These are phyloP conservation scores for Pyrenula massariospora DNA, from an alignment of 495 filamentous ascomycete genomes.

Conservation along the genomic window DNA sequence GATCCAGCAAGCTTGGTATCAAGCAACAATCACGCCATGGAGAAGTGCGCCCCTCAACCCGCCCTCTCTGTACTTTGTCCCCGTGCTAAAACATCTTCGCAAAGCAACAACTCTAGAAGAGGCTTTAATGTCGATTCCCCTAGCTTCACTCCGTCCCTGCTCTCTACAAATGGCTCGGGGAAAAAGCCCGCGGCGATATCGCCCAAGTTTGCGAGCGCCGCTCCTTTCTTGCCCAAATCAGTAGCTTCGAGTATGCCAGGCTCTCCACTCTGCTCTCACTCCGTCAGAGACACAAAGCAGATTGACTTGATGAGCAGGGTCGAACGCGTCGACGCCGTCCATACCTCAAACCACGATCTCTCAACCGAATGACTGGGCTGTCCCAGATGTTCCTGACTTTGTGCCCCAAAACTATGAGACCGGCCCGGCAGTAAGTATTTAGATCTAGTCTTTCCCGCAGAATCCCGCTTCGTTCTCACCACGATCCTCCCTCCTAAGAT, in stretches of 20 bases:
- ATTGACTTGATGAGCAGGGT: conserved; percentile 19
- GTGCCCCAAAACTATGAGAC: conserved; percentile 65
- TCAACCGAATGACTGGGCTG: conserved; percentile 32
- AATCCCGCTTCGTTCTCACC: not conserved
- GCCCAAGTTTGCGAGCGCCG: conserved; percentile 79
- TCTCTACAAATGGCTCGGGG: conserved; percentile 38
- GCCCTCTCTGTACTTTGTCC: not conserved
- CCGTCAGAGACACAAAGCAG: conserved; percentile 10
- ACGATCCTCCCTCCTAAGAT: too few relatives aligned
- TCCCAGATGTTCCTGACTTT: conserved; percentile 63
- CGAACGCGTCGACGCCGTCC: conserved; percentile 33
- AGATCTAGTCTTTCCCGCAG: too few relatives aligned
- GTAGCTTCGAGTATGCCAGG: conserved; percentile 26
- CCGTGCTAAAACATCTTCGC: conserved; percentile 1
- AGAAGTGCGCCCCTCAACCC: conserved; percentile 6
- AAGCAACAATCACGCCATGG: conserved; percentile 48
- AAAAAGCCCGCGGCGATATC: conserved; percentile 65
- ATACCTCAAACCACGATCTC: conserved; percentile 22
- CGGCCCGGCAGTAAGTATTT: conserved; percentile 49
- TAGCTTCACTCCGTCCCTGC: conserved; percentile 70
- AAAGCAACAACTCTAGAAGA: conserved; percentile 47
- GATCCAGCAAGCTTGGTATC: conserved; percentile 51
- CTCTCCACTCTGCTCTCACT: too few relatives aligned
- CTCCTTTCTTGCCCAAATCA: conserved; percentile 71
- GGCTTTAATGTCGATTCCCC: conserved; percentile 92